Percentiles rank a stretch among this genome's conserved stretches.
Conservation (phyloP, 257 asterid species). For the Anisodus tanguticus region DNA sequence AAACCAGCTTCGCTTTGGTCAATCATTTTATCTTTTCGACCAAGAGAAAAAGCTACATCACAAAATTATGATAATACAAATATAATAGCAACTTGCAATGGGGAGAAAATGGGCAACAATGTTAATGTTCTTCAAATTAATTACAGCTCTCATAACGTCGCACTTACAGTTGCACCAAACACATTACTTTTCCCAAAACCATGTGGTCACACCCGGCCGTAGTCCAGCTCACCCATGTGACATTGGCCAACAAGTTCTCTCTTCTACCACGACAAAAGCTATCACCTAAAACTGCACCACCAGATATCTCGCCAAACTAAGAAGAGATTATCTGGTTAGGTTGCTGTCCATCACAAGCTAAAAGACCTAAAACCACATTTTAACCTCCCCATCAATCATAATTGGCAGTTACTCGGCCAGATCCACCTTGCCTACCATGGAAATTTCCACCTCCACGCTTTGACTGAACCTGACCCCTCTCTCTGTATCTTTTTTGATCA, state of each 20-base stretch:
- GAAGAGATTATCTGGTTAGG: slow-evolving; percentile 37
- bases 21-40: background rate
- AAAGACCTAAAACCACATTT: slow-evolving; percentile 37
- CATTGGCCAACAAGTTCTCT: slow-evolving; percentile 40
- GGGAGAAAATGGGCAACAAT: slow-evolving; percentile 17
- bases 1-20: background rate
- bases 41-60: slow-evolving; percentile 28
- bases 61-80: slow-evolving; percentile 2
- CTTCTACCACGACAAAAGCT: slow-evolving; percentile 29
- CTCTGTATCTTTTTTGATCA: slow-evolving; percentile 64
- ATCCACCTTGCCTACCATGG: slow-evolving; percentile 57
- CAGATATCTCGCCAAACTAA: slow-evolving; percentile 46
- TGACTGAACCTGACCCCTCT: slow-evolving; percentile 59
- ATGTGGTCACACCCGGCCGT: background rate
- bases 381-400: slow-evolving; percentile 48
- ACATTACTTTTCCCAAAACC: slow-evolving; percentile 13
- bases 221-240: slow-evolving; percentile 49
- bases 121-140: slow-evolving; percentile 23
- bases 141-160: slow-evolving; percentile 20
- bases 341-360: slow-evolving; percentile 33
- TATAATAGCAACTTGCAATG: slow-evolving; percentile 22
- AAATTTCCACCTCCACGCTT: slow-evolving; percentile 66
- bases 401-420: slow-evolving; percentile 47
- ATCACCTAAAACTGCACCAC: slow-evolving; percentile 46
- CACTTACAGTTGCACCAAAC: slow-evolving; percentile 27